Conservation (phyloP, 352 stramenopile genomes). For the Globisporangium polare region DNA sequence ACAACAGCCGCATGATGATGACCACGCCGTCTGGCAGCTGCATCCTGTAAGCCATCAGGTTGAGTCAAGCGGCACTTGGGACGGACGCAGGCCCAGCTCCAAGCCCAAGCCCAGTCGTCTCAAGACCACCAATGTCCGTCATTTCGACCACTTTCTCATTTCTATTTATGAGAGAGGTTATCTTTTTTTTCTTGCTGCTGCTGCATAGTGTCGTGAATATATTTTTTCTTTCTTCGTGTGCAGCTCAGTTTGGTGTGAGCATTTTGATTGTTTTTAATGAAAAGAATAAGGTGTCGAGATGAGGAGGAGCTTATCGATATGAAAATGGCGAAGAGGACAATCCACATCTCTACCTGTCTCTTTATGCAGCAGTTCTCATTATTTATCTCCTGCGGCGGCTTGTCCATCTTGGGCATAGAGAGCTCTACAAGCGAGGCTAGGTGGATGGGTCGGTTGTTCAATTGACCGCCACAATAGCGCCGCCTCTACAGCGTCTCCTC, state of each 20-base stretch:
- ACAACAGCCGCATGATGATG: slow-evolving; percentile 37
- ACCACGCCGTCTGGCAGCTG: slow-evolving; percentile 39
- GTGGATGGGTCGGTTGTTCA: no score
- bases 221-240: not conserved
- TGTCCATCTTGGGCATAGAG: no score
- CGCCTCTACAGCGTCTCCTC: not conserved
- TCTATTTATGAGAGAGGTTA: no score
- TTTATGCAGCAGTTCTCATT: not conserved
- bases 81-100: not conserved
- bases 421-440: no score
- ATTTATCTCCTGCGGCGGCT: no score
- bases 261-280: not conserved
- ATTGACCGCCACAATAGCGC: no score
- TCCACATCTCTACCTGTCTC: not conserved
- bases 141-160: not conserved
- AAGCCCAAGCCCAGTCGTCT: not conserved
- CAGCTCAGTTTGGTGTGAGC: not conserved
- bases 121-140: not conserved
- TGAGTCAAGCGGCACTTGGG: not conserved
- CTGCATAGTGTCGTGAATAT: no score
- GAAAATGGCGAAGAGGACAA: no score
- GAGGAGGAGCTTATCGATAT: no score
- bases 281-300: not conserved
- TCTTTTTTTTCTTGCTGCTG: no score
- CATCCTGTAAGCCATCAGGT: slow-evolving; percentile 25